Conservation (phyloP, 2,329 filamentous ascomycete species). For the Aschersonia sp. region DNA sequence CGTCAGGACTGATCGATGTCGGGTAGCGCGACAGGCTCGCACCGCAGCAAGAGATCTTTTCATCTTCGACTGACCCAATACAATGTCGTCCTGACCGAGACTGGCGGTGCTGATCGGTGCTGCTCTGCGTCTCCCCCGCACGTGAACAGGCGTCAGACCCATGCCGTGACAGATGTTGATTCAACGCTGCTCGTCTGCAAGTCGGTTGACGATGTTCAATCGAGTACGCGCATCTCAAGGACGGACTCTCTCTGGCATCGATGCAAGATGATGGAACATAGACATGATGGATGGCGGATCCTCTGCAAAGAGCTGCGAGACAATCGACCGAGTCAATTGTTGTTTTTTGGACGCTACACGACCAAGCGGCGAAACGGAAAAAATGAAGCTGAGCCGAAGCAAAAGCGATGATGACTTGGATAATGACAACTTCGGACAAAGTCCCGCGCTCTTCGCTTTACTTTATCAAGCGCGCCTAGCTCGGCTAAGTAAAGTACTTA, state of each 20-base stretch:
- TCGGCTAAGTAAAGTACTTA: too few relatives aligned
- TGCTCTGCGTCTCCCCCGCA: conserved; percentile 29
- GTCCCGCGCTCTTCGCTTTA: too few relatives aligned
- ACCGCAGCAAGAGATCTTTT: conserved; percentile 16
- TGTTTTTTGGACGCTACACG: too few relatives aligned
- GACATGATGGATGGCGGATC: too few relatives aligned
- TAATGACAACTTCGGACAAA: not conserved
- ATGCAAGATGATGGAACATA: not conserved
- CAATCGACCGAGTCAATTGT: too few relatives aligned
- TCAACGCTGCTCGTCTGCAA: not conserved
- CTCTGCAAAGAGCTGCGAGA: too few relatives aligned
- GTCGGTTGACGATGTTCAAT: too few relatives aligned
- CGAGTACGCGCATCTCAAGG: too few relatives aligned
- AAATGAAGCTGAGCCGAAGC: too few relatives aligned
- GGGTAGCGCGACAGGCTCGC: conserved; percentile 12
- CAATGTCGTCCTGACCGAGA: not conserved
- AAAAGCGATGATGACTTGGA: not conserved
- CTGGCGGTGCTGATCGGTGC: conserved; percentile 6
- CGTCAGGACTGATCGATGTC: conserved; percentile 14
- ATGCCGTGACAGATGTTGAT: conserved; percentile 12
- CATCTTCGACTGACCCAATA: conserved; percentile 6
- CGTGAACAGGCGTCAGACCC: conserved; percentile 32
- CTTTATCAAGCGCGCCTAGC: too few relatives aligned
- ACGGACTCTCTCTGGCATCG: not conserved
- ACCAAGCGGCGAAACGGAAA: too few relatives aligned